Percentiles rank a stretch among this genome's conserved stretches.
These are phyloP conservation scores for Colletotrichum sp. DNA, from an alignment of 2,329 filamentous ascomycete genomes.

Conservation along the genomic window DNA sequence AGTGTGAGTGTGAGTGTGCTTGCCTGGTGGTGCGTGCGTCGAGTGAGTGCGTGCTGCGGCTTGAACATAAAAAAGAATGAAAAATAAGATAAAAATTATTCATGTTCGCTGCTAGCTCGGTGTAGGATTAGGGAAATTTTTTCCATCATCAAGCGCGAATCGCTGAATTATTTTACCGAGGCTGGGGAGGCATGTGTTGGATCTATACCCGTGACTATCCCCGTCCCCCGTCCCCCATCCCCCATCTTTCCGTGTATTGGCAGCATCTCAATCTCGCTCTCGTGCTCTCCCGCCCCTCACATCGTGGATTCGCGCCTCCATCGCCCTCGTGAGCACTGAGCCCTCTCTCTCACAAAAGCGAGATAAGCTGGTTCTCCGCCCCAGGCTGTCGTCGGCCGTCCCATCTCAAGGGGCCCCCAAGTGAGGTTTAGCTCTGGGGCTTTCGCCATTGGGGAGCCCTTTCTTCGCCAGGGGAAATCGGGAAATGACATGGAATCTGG, in stretches of 20 bases:
- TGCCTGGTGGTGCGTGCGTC: not conserved
- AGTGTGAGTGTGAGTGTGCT: not conserved
- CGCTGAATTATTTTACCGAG: slow-evolving; percentile 7
- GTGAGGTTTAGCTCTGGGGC: not conserved
- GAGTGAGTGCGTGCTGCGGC: not conserved
- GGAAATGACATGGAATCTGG: slow-evolving; percentile 2
- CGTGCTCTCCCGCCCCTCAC: not conserved
- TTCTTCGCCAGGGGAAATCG: not conserved
- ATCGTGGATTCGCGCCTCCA: not conserved
- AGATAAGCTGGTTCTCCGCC: not conserved
- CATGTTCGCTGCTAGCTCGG: not conserved
- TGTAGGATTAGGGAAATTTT: not conserved
- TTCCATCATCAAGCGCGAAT: not conserved
- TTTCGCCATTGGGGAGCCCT: not conserved
- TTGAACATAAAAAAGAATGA: not conserved
- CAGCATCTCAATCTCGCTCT: not conserved
- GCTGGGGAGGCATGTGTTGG: not conserved
- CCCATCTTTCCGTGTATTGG: not conserved
- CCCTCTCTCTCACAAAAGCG: not conserved
- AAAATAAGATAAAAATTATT: not conserved
- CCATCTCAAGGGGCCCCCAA: not conserved
- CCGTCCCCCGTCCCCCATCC: not conserved
- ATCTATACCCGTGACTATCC: not conserved
- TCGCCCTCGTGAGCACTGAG: not conserved
- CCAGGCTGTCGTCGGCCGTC: not conserved